These are phyloP conservation scores for Pestalotiopsis sp. DNA, from an alignment of 2,329 filamentous ascomycete species.

Conservation along the genomic window DNA sequence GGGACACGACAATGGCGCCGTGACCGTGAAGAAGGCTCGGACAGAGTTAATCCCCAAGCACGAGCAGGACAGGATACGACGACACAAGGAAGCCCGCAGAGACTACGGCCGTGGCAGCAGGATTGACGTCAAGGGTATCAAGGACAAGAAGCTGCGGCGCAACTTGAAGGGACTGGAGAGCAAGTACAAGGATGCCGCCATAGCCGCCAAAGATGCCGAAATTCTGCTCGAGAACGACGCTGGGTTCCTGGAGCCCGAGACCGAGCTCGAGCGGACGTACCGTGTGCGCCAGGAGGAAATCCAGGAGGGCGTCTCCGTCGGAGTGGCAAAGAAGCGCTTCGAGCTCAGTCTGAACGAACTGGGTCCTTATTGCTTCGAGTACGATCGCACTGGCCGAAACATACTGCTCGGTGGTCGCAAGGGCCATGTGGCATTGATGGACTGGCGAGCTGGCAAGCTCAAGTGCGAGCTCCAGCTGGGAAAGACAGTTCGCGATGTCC, in stretches of 20 bases:
- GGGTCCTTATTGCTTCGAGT: slow-evolving; percentile 87
- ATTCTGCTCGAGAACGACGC: slow-evolving; percentile 85
- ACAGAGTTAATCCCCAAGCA: slow-evolving; percentile 55
- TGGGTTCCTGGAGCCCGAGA: slow-evolving; percentile 87
- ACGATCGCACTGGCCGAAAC: slow-evolving; percentile 85
- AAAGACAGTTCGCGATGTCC: slow-evolving; percentile 87
- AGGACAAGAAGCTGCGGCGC: slow-evolving; percentile 86
- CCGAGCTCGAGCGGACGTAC: slow-evolving; percentile 88
- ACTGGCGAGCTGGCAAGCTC: slow-evolving; percentile 39
- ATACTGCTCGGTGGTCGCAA: slow-evolving; percentile 86
- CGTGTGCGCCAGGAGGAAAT: slow-evolving; percentile 91
- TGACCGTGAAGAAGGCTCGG: slow-evolving; percentile 49
- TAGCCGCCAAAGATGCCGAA: slow-evolving; percentile 89
- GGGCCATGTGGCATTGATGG: slow-evolving; percentile 94
- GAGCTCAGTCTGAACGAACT: slow-evolving; percentile 81
- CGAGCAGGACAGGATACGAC: slow-evolving; percentile 54
- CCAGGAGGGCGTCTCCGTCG: slow-evolving; percentile 70
- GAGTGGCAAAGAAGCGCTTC: slow-evolving; percentile 91
- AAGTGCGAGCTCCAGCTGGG: slow-evolving; percentile 67
- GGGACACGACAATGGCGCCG: slow-evolving; percentile 54
- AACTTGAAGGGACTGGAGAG: slow-evolving; percentile 79
- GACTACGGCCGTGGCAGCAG: slow-evolving; percentile 83
- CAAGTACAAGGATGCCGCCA: slow-evolving; percentile 79
- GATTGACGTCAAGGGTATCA: slow-evolving; percentile 72
- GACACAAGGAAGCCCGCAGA: slow-evolving; percentile 66